Conservation (phyloP, 2,329 filamentous ascomycete genomes). For the Paraconiothyrium sp. region DNA sequence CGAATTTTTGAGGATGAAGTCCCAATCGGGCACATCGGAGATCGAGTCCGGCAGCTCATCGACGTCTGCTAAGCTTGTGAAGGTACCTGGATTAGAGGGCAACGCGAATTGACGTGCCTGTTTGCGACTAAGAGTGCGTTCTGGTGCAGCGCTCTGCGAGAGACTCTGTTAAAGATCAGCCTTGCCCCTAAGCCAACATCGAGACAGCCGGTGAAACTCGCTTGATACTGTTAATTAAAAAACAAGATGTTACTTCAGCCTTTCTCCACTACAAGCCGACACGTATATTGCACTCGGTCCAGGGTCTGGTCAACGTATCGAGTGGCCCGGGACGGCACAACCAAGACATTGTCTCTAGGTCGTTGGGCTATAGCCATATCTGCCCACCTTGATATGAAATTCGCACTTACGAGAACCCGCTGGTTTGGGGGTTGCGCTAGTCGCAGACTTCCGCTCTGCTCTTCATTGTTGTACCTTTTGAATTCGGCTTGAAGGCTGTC, state of each 20-base stretch:
- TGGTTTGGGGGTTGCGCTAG: conserved; percentile 8
- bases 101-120: background rate
- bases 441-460: background rate
- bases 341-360: too few species aligned
- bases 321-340: background rate
- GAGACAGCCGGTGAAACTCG: background rate
- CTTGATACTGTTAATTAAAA: background rate
- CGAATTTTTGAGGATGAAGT: conserved; percentile 16
- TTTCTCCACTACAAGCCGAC: background rate
- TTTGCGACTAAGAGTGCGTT: conserved; percentile 2
- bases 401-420: conserved; percentile 4
- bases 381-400: background rate
- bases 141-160: background rate
- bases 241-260: background rate
- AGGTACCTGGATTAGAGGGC: conserved; percentile 2
- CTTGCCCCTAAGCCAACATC: background rate
- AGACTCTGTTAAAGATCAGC: conserved; percentile 8
- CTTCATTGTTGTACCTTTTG: conserved; percentile 13
- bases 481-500: conserved; percentile 22
- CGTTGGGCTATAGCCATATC: background rate
- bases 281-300: background rate
- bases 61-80: conserved; percentile 10
- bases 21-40: conserved; percentile 21
- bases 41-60: conserved; percentile 13
- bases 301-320: background rate